Evolutionary conservation across 768 basidiomycete genomes (phyloP), one percentile per base, ranked within the genome.

Genomic region (Leccinum obscurum): DNA sequence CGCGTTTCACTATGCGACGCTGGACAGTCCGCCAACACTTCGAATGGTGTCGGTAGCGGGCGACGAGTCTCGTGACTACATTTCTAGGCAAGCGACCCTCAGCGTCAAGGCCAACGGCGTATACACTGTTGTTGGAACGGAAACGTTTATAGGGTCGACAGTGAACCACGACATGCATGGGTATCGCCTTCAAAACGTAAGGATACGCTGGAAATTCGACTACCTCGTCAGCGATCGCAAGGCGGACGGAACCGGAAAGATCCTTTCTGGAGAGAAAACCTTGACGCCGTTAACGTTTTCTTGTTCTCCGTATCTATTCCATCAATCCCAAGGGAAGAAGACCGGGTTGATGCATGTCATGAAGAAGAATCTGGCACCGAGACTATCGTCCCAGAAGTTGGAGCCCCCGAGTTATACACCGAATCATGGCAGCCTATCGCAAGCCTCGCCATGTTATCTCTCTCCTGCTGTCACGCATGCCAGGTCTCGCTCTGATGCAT

Each of bases 191-290:
- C 73, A 72, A 4, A 71, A 75, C 32, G 69, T 70, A 22, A 83
- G 81, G 58, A 74, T 91, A 17, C 75, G 76, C 24, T 94, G 93
- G 93, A 83, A 84, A 58, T 88, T 95, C 63, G 88, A 90, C 57
- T 95, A 95, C 69, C 68, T 86, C 34, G 88, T 95, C 10, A 82
- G 83, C 44, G 85, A 91, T 63, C 79, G 84, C 34, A 73, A 77
- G 56, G 73, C 75, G 24, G 78, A 83, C 24, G 70, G 70, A 7
- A 76, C 78, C 4, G 82, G 83, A 24, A 80, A 77, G 59, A 66
- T 76, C 17, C 68, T 74, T n/a, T 76, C 80, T 6, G 89, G 88
- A 15, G 93, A 93, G 74, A 90, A 88, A 76, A 78, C 77, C 2
- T 67, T 92, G 58, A 89, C 85, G 2, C 92, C 92, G 3, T 72